Conservation (phyloP, 805 yeast genomes). For the Torulaspora franciscae region DNA sequence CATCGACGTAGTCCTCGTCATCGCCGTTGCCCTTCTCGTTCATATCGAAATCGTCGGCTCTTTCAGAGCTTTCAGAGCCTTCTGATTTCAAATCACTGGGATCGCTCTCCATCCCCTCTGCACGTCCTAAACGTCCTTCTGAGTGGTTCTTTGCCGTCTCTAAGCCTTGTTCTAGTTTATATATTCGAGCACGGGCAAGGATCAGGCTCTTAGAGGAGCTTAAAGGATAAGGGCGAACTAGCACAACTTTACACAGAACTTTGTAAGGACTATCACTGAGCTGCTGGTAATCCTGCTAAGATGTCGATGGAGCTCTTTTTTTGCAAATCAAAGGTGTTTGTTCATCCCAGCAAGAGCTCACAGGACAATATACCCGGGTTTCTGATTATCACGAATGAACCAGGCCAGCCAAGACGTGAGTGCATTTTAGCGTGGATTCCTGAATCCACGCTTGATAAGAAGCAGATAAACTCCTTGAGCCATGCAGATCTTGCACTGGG, state of each 20-base stretch:
- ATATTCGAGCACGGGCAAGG: constrained; percentile 1
- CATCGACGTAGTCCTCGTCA: constrained; percentile 19
- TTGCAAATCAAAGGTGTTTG: constrained; percentile 65
- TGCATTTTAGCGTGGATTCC: constrained; percentile 30
- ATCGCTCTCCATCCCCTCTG: constrained; percentile 19
- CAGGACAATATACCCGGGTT: constrained; percentile 79
- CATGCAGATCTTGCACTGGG: constrained; percentile 37
- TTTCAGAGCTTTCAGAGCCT: constrained; percentile 16
- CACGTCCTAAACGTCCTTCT: not conserved
- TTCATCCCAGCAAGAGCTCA: constrained; percentile 74
- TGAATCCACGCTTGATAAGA: constrained; percentile 13
- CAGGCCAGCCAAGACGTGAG: constrained; percentile 41
- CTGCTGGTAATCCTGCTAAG: not conserved
- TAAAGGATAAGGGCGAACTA: not conserved
- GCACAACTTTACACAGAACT: not conserved
- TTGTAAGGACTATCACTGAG: not conserved
- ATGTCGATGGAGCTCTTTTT: constrained; percentile 30
- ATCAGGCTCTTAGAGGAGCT: not conserved
- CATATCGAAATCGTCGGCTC: constrained; percentile 13
- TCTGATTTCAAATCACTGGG: constrained; percentile 18
- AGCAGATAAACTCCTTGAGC: constrained; percentile 18
- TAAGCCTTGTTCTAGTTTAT: not conserved
- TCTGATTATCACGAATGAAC: constrained; percentile 56
- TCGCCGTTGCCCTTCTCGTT: constrained; percentile 14
- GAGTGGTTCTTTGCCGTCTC: not conserved